Percentiles rank a stretch among this genome's conserved stretches.
These are phyloP conservation scores for Pilasporangium apinafurcum DNA, from an alignment of 352 stramenopile genomes.

Conservation along the genomic window DNA sequence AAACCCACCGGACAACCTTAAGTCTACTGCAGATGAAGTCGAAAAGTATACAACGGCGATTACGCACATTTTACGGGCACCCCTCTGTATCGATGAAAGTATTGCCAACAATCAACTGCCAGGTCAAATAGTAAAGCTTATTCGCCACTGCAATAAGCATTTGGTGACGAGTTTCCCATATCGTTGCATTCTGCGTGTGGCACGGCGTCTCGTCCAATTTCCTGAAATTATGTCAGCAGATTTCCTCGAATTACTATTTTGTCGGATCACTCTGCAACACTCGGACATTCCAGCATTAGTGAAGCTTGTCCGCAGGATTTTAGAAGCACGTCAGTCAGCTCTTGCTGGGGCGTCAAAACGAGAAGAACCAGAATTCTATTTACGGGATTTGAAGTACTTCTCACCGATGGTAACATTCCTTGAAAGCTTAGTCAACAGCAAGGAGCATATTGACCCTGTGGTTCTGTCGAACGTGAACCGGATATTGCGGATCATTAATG, in stretches of 20 bases:
- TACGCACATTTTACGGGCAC: conserved; percentile 55
- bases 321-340: conserved; percentile 48
- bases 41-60: conserved; percentile 72
- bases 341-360: conserved; percentile 21
- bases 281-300: conserved; percentile 58
- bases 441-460: conserved; percentile 30
- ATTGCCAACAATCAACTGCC: conserved; percentile 64
- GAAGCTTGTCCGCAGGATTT: conserved; percentile 65
- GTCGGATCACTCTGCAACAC: conserved; percentile 62
- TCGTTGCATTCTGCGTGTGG: conserved; percentile 52
- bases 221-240: conserved; percentile 55
- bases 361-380: conserved; percentile 25
- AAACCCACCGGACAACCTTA: conserved; percentile 47
- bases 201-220: conserved; percentile 59
- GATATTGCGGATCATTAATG: conserved; percentile 63
- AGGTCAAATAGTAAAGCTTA: conserved; percentile 64
- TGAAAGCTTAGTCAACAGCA: conserved; percentile 42
- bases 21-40: conserved; percentile 36
- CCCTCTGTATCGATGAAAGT: conserved; percentile 59
- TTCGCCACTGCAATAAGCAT: conserved; percentile 70
- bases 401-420: conserved; percentile 50
- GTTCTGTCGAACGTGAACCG: conserved; percentile 71
- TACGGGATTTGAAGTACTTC: conserved; percentile 70
- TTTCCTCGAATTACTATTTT: conserved; percentile 69
- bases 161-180: conserved; percentile 71